Evolutionary conservation across 192 early-diverging fungal species (phyloP).

Genomic region (Podila minutissima): DNA sequence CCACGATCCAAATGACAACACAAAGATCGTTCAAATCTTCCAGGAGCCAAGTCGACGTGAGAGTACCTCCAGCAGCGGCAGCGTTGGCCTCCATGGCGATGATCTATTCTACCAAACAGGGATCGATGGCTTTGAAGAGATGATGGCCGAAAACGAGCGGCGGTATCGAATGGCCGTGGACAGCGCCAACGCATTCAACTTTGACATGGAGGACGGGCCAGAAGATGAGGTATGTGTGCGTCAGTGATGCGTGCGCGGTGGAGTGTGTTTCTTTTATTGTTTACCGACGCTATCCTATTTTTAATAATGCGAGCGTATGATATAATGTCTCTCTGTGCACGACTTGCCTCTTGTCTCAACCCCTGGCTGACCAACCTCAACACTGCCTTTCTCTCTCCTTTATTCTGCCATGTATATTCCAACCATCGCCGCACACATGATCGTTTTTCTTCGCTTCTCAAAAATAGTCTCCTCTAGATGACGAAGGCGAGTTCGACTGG

Average conservation of each 20-base stretch:
- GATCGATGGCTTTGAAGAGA: constrained; percentile 18
- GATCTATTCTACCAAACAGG: not conserved
- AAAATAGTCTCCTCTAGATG: constrained; percentile 1
- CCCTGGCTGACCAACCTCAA: not conserved
- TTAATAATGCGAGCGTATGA: not conserved
- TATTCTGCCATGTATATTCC: not conserved
- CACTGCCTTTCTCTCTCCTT: not conserved
- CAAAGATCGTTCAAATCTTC: constrained; percentile 59
- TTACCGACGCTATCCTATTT: not conserved
- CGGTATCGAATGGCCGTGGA: constrained; percentile 19
- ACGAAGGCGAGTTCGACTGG: constrained; percentile 76
- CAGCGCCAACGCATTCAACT: not conserved
- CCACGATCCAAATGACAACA: constrained; percentile 56
- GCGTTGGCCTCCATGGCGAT: not conserved
- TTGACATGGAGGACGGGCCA: not conserved
- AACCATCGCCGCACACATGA: not conserved
- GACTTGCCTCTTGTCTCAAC: not conserved
- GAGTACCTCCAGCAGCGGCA: constrained; percentile 20
- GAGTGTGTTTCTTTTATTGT: not conserved
- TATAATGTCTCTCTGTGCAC: not conserved
- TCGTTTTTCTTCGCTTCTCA: not conserved
- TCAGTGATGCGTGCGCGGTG: not conserved
- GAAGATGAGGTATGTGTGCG: not conserved
- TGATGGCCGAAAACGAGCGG: constrained; percentile 22
- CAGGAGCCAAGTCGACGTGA: constrained; percentile 38